Conservation (phyloP, 176 grass and related monocot genomes). For the Aegilops longissima region DNA sequence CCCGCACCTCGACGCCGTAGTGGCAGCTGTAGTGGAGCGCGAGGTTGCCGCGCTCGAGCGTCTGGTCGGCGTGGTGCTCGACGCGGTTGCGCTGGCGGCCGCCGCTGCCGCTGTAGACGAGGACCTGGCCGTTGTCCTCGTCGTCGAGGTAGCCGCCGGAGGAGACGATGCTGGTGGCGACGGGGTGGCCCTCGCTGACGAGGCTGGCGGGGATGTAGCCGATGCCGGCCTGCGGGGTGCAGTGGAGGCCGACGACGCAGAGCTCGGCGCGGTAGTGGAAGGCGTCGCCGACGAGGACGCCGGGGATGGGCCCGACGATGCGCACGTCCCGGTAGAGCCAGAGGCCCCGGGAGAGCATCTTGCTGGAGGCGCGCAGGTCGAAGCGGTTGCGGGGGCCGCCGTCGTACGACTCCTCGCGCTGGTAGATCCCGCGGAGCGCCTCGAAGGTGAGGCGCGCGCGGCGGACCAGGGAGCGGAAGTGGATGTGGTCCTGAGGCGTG, state of each 20-base stretch:
- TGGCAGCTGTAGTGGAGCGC: slow-evolving; percentile 77
- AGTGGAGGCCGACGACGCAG: slow-evolving; percentile 77
- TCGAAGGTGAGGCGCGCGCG: slow-evolving; percentile 76
- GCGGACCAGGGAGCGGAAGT: slow-evolving; percentile 53
- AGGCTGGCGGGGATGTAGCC: slow-evolving; percentile 52
- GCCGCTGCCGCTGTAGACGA: slow-evolving; percentile 86
- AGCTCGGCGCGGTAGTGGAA: slow-evolving; percentile 94
- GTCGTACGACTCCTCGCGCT: slow-evolving; percentile 8
- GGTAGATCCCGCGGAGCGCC: slow-evolving; percentile 53
- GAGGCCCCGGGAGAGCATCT: slow-evolving; percentile 48
- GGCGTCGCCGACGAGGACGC: slow-evolving; percentile 66
- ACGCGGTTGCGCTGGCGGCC: slow-evolving; percentile 57
- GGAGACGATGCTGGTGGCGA: slow-evolving; percentile 90
- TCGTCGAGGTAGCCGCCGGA: slow-evolving; percentile 93
- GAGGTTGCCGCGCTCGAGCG: slow-evolving; percentile 75
- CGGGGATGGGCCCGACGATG: slow-evolving; percentile 70
- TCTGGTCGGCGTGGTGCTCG: slow-evolving; percentile 59
- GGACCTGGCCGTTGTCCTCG: slow-evolving; percentile 69
- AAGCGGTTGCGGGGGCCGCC: slow-evolving; percentile 34
- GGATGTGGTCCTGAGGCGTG: slow-evolving; percentile 15
- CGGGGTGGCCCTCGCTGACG: slow-evolving; percentile 54
- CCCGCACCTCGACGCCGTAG: slow-evolving; percentile 81
- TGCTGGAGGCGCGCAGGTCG: slow-evolving; percentile 59
- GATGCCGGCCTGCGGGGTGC: slow-evolving; percentile 75
- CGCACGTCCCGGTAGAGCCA: slow-evolving; percentile 59